phyloP scores from a whole-genome alignment of 306 rosid genomes.

The Lathyrus sativus region DNA sequence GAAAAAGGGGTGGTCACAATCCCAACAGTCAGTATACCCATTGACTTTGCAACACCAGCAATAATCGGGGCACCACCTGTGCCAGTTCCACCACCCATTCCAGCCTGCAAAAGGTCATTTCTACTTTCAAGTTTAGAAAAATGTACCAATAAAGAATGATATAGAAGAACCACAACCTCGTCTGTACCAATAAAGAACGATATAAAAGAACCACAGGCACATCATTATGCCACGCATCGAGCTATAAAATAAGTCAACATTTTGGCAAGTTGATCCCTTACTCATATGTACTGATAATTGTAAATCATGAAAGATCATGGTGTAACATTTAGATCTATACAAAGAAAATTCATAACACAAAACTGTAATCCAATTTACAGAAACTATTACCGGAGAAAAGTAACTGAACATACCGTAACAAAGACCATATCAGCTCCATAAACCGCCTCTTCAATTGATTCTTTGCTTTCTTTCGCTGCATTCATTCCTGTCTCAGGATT shows the following conservation, averaged over 20 bases:
- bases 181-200: conserved; percentile 23
- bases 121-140: conserved; percentile 29
- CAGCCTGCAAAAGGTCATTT: conserved; percentile 63
- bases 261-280: conserved; percentile 1
- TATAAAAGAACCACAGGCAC: conserved; percentile 15
- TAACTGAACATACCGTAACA: conserved; percentile 74
- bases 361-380: conserved; percentile 30
- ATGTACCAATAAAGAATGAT: conserved; percentile 20
- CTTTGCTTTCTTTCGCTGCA: conserved; percentile 93
- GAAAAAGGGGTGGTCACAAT: conserved; percentile 97
- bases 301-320: conserved; percentile 7
- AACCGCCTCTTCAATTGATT: conserved; percentile 83
- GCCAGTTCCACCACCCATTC: conserved; percentile 99
- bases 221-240: neutral
- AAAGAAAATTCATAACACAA: conserved; percentile 22
- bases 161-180: conserved; percentile 17
- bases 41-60: conserved; percentile 89
- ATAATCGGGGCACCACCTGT: conserved; percentile 97
- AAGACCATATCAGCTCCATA: conserved; percentile 96
- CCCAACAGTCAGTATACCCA: conserved; percentile 98
- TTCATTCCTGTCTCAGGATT: conserved; percentile 97
- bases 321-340: neutral
- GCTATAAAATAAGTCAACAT: neutral
- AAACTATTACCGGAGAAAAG: conserved; percentile 37
- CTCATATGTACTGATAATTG: neutral